These are phyloP conservation scores for Wakefieldia striispora DNA, from an alignment of 768 basidiomycete genomes.

Conservation along the genomic window DNA sequence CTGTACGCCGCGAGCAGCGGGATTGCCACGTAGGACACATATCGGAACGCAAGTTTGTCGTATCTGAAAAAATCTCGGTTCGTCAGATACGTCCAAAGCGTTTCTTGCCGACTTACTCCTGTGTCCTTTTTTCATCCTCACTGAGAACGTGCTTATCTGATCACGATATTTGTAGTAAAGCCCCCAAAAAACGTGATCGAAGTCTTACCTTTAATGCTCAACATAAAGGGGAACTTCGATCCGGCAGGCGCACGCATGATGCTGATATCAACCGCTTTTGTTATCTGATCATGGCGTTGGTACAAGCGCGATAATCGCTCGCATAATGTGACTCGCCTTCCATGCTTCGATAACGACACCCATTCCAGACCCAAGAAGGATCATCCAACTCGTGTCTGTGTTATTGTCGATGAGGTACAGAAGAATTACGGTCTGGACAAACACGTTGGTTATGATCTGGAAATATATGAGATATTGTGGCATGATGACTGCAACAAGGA, in stretches of 20 bases:
- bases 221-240: conserved; percentile 69
- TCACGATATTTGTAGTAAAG: conserved; percentile 9
- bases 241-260: conserved; percentile 61
- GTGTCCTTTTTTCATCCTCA: conserved; percentile 97
- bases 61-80: conserved; percentile 47
- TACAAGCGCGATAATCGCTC: conserved; percentile 9
- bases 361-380: conserved; percentile 82
- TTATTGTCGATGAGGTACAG: conserved; percentile 95
- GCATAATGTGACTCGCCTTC: conserved; percentile 58
- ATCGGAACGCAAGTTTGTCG: conserved; percentile 91
- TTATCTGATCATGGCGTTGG: conserved; percentile 51
- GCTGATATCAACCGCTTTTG: conserved; percentile 86
- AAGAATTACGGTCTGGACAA: conserved; percentile 87
- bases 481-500: conserved; percentile 5
- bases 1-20: conserved; percentile 78
- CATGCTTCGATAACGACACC: conserved; percentile 88
- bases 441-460: conserved; percentile 86
- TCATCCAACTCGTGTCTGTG: conserved; percentile 97
- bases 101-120: conserved; percentile 63
- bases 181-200: conserved; percentile 14
- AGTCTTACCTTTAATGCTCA: conserved; percentile 74
- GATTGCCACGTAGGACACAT: conserved; percentile 87
- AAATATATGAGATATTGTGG: conserved; percentile 11
- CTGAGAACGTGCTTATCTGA: conserved; percentile 92
- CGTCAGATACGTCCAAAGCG: conserved; percentile 22